A percentile compares a stretch with the other conserved stretches of the same genome.
Conservation (phyloP, 495 filamentous ascomycete genomes). For the Podospora conica region DNA sequence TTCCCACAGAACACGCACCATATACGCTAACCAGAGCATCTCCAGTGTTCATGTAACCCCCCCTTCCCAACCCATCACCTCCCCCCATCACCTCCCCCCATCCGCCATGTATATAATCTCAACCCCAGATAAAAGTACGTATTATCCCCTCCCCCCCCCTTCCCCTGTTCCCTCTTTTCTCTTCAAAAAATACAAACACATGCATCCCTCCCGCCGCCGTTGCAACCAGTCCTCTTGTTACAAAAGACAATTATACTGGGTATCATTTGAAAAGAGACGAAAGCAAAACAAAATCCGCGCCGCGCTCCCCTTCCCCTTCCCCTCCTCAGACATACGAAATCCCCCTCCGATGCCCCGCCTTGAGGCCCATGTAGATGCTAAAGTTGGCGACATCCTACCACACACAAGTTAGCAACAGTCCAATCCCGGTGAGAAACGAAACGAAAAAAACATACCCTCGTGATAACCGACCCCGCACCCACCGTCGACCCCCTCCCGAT, state of each 20-base stretch:
- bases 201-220: background rate
- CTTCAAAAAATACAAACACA: background rate
- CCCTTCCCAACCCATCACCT: background rate
- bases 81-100: background rate
- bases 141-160: background rate
- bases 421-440: background rate
- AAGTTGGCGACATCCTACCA: conserved; percentile 28
- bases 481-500: conserved; percentile 75
- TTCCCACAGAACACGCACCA: background rate
- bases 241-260: conserved; percentile 14
- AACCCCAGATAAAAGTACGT: too few relatives aligned
- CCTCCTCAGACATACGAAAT: conserved; percentile 15
- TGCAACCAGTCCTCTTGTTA: background rate
- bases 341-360: conserved; percentile 26
- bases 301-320: background rate
- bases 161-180: background rate
- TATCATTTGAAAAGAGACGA: conserved; percentile 13
- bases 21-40: background rate
- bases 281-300: too few relatives aligned
- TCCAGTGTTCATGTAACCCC: background rate
- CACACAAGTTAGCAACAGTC: background rate
- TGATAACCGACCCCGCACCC: conserved; percentile 82
- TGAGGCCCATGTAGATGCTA: conserved; percentile 28
- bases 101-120: too few relatives aligned
- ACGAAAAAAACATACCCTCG: conserved; percentile 54